Evolutionary conservation across 441 rosid species (phyloP), one percentile per base, ranked within the genome.

Genomic region (Eutrema salsugineum): DNA sequence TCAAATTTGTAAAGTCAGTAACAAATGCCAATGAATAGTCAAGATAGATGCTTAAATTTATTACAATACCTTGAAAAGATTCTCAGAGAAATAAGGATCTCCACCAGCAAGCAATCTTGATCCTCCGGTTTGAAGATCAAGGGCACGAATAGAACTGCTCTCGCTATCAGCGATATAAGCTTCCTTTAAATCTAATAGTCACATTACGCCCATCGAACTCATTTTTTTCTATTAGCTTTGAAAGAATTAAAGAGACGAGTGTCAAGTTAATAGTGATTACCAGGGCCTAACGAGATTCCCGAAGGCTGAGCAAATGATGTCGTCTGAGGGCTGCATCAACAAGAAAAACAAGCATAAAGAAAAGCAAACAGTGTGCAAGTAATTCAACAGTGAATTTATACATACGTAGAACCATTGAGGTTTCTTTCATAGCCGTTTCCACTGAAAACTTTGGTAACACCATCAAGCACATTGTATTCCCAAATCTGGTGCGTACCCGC

Each of bases 401-500:
- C 63, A 55, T 56, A 94, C 98, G 91, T 87, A 55, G 98, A 83
- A 50, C 99, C 99, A 54, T 94, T 94, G 75, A 88, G 85, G 87
- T 92, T 94, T 79, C 97, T 87, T 80, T 94, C 99, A 44, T 81
- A 90, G 57, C 99, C 99, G 61, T 94, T 87, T 66, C 99, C 99
- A 72, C 99, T 94, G 72, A 92, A 92, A 48, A 84, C 94, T 85
- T 58, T 84, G 43, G 96, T 81, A 75, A 87, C 75, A 73, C 90
- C 94, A 79, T 85, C 87, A 58, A 65, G 58, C 35, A 87, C 77
- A 79, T 81, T 83, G 82, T 94, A 91, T 74, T 84, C 91, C 98
- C 99, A 94, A 58, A 92, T 90, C 78, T 94, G 99, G 86, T 94
- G 99, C 70, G 88, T 96, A 49, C 99, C 98, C 22, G 98, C 99